Evolutionary conservation across 2,329 filamentous ascomycete species (phyloP), one percentile per base, ranked within the genome.

Genomic region (Phoma sp.): DNA sequence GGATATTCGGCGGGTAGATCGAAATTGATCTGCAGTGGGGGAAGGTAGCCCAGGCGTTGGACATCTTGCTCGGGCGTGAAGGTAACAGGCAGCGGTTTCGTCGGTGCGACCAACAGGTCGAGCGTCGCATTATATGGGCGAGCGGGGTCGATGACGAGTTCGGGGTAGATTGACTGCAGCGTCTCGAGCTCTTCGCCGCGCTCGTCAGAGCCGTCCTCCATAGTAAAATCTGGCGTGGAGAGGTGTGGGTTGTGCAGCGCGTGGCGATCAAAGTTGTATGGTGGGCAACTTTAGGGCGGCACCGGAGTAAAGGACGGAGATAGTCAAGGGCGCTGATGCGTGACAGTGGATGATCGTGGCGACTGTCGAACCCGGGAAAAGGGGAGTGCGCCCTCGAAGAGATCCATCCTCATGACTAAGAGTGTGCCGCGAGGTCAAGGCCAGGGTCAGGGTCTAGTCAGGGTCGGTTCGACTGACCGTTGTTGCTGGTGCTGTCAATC

Each of bases 111-210:
- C 5, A 80, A 77, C 14, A 88, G 68, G 22, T 85, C 79, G 42
- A 88, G 76, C 4, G 76, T 78, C 1, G 83, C 83, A 50, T 73
- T 72, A 29, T 65, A 66, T 0, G 78, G 75, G 30, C 76, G 67
- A 7, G 65, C 62, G 7, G 78, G 65, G 47, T 85, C 78, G 54
- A 82, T 69, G 29, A 75, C 71, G 14, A 87, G 79, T 71, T 88
- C 85, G 1, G 85, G 85, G 55, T 79, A 88, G 52, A 88, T 88
- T 44, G 85, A 84, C 39, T 79, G 77, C 52, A 88, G 79, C 23
- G 84, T 80, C 8, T 78, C 79, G 41, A 88, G 75, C 71, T 88
- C 85, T 61, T 86, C 79, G 27, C 78, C 77, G 57, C 85, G 80
- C 61, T 87, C 85, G 66, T 87, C 84, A 14, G 45, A 8, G 10